Conservation (phyloP, 2,329 filamentous ascomycete species). For the Tolypocladium capitatum region DNA sequence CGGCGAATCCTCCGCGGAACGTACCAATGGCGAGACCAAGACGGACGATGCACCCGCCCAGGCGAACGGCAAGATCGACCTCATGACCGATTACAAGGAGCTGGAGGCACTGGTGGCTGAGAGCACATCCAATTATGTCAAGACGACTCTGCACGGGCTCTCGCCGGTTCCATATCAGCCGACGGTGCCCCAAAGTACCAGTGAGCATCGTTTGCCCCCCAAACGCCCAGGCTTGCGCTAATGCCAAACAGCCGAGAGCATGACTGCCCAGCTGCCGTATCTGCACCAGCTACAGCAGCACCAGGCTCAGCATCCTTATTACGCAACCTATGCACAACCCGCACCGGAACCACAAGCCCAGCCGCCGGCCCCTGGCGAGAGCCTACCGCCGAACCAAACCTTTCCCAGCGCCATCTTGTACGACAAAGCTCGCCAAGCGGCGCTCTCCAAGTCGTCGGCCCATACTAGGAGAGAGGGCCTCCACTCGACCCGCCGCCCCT, state of each 20-base stretch:
- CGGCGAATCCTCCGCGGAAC: constrained; percentile 9
- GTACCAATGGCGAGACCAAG: constrained; percentile 13
- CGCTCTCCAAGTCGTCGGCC: constrained; percentile 40
- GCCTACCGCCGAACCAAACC: constrained; percentile 42
- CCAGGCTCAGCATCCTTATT: constrained; percentile 22
- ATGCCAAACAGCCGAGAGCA: constrained; percentile 14
- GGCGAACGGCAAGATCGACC: constrained; percentile 17
- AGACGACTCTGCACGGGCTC: constrained; percentile 27
- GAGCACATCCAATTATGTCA: constrained; percentile 31
- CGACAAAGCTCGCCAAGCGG: constrained; percentile 45
- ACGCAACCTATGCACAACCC: constrained; percentile 18
- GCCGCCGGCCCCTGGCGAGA: constrained; percentile 17
- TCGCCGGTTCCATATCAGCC: constrained; percentile 30
- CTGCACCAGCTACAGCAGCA: constrained; percentile 25
- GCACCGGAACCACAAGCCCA: constrained; percentile 19
- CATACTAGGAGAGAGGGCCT: constrained; percentile 43
- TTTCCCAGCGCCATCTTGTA: constrained; percentile 42
- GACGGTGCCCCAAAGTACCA: constrained; percentile 25
- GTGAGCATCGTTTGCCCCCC: constrained; percentile 11
- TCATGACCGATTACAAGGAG: constrained; percentile 27
- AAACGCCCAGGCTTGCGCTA: not conserved
- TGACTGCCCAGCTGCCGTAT: constrained; percentile 21
- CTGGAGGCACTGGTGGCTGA: constrained; percentile 29
- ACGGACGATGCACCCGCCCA: constrained; percentile 10
- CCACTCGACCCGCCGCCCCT: constrained; percentile 58